Conservation (phyloP, 306 rosid species). For the Dalbergia cultrata region DNA sequence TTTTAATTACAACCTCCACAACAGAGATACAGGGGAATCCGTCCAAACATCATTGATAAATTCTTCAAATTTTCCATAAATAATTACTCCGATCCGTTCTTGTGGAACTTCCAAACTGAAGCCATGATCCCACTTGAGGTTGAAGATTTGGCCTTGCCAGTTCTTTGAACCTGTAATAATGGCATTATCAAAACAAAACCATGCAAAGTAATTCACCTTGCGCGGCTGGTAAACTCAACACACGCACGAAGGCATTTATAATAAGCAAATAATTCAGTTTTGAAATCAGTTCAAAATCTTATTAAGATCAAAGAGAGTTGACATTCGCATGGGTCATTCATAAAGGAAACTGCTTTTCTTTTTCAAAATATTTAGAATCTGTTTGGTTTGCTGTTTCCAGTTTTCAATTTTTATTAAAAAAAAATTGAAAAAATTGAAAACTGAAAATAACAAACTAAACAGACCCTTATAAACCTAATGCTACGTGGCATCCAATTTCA, state of each 20-base stretch:
- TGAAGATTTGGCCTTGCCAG: constrained; percentile 44
- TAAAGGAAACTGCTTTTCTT: neutral
- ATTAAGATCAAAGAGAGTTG: neutral
- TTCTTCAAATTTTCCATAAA: neutral
- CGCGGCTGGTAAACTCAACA: neutral
- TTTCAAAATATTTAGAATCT: too few relatives aligned
- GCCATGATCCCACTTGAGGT: constrained; percentile 44
- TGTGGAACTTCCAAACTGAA: constrained; percentile 57
- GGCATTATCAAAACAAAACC: neutral
- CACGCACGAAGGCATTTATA: neutral
- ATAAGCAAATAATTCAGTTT: neutral
- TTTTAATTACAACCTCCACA: neutral
- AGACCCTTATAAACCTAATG: too few relatives aligned
- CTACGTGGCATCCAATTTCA: neutral
- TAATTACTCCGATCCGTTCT: neutral
- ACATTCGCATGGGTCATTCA: neutral
- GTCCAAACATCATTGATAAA: neutral
- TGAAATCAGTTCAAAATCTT: neutral
- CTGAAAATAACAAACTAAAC: too few relatives aligned
- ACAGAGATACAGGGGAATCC: neutral
- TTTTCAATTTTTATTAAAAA: too few relatives aligned
- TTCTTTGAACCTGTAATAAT: constrained; percentile 35
- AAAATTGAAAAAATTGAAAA: too few relatives aligned
- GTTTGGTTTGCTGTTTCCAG: too few relatives aligned
- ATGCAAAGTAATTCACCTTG: neutral